Evolutionary conservation across 768 basidiomycete genomes (phyloP).

Genomic region (Lentinula raphanica): DNA sequence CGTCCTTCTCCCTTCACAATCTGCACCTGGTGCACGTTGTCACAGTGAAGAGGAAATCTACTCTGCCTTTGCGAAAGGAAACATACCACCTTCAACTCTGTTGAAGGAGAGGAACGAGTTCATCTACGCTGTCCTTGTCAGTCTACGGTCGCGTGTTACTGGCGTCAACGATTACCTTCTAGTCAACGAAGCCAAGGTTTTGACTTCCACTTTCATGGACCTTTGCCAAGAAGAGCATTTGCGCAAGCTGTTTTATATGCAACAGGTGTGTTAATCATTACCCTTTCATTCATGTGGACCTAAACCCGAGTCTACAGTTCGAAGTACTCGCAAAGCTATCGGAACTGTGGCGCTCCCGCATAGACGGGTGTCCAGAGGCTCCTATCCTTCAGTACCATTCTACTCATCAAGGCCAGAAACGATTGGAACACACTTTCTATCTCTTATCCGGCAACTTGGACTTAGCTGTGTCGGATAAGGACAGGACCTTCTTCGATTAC

Average conservation of each 20-base stretch:
- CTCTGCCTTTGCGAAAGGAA: slow-evolving; percentile 16
- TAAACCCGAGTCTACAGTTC: slow-evolving; percentile 27
- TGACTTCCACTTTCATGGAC: slow-evolving; percentile 42
- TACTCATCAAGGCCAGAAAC: slow-evolving; percentile 20
- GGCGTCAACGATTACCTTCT: slow-evolving; percentile 24
- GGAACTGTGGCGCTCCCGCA: slow-evolving; percentile 43
- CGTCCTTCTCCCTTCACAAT: slow-evolving; percentile 19
- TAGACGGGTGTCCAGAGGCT: slow-evolving; percentile 45
- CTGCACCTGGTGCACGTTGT: slow-evolving; percentile 16
- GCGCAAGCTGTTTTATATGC: slow-evolving; percentile 50
- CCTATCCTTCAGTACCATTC: slow-evolving; percentile 36
- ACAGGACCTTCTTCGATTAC: slow-evolving; percentile 39
- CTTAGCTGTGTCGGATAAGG: slow-evolving; percentile 32
- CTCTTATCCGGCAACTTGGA: slow-evolving; percentile 40
- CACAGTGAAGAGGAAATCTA: slow-evolving; percentile 38
- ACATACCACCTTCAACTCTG: slow-evolving; percentile 18
- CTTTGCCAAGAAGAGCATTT: slow-evolving; percentile 34
- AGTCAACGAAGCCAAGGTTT: slow-evolving; percentile 36
- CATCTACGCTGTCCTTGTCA: slow-evolving; percentile 29
- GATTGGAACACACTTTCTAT: slow-evolving; percentile 31
- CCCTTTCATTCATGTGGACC: background rate
- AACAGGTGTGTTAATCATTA: slow-evolving; percentile 32
- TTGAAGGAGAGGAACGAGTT: slow-evolving; percentile 29
- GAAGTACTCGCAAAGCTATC: slow-evolving; percentile 41
- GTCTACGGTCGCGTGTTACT: slow-evolving; percentile 26